Base-by-base conservation (phyloP, 805 yeast species). In the Hemisphaericaspora nanyangensis region DNA sequence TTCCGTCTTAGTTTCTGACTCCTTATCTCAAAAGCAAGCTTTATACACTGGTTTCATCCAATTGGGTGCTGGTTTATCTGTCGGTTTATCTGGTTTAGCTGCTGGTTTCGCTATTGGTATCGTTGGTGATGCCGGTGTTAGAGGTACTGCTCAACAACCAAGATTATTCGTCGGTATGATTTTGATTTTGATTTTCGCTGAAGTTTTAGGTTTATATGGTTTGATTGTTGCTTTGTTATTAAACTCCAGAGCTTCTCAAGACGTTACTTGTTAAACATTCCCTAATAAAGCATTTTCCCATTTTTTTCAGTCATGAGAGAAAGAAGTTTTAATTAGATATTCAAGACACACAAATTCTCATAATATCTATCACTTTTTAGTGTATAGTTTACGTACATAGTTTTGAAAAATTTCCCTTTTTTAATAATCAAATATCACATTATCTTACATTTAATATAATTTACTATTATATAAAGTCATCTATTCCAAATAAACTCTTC, bases 101-200 rank as follows among this genome's bases (percentile, higher is more conserved):
- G 96, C 97, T 50, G 99, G 99, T 54, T 91, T 88, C 61, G 97
- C 99, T 65, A 91, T 91, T 72, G 99, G 99, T 73, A 91, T 91
- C 53, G 99, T 91, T 52, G 99, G 99, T 67, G 99, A 91, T 65
- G 97, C 96, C 43, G 99, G 99, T 78, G 98, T 91, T 43, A 86
- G 98, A 76, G 96, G 96, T 70, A 83, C 90, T 51, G 93, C 96
- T 48, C 97, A 90, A 69, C 99, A 91, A 72, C 97, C 97, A 64
- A 85, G 96, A 77, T 79, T 91, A 60, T 91, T 91, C 68, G 98
- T 91, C 50, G 98, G 98, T 67, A 91, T 91, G 95, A 87, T 91
- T 74, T 81, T 91, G 74, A 91, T 91, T 66, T 85, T 91, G 70
- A 91, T 91, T 88, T 91, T 91, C 72, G 96, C 97, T 49, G 99